Evolutionary conservation across 495 filamentous ascomycete species (phyloP).

Genomic region (Penicillium cosmopolitanum): DNA sequence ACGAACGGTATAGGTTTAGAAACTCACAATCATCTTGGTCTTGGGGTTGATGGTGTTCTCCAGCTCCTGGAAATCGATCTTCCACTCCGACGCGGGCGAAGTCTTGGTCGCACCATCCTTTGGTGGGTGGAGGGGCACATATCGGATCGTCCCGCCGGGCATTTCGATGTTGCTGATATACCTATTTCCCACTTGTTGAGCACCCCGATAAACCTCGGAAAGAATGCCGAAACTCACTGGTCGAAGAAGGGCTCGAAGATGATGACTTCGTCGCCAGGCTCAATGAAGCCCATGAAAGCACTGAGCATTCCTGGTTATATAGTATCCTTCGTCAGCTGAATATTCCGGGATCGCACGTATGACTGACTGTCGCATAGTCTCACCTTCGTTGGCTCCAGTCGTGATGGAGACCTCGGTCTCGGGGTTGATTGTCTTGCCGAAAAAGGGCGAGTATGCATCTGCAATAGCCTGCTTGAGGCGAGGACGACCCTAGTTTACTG

Average conservation of each 20-base stretch:
- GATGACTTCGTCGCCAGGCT: constrained; percentile 93
- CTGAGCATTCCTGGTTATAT: constrained; percentile 66
- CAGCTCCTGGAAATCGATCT: constrained; percentile 79
- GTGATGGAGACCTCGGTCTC: constrained; percentile 93
- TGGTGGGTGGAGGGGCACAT: constrained; percentile 92
- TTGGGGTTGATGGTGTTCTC: constrained; percentile 79
- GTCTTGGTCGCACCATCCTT: constrained; percentile 77
- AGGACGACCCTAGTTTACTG: constrained; percentile 66
- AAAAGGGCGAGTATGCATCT: constrained; percentile 84
- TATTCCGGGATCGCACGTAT: background rate
- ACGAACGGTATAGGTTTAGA: background rate
- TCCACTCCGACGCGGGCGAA: constrained; percentile 86
- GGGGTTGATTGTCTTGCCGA: constrained; percentile 77
- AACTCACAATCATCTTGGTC: constrained; percentile 92
- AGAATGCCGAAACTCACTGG: constrained; percentile 63
- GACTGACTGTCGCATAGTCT: constrained; percentile 6
- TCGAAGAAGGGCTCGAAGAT: constrained; percentile 99
- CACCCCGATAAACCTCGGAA: background rate
- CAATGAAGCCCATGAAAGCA: constrained; percentile 97
- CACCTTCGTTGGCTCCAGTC: constrained; percentile 93
- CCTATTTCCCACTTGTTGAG: background rate
- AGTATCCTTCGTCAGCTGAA: background rate
- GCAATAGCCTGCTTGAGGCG: constrained; percentile 89
- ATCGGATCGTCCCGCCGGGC: constrained; percentile 91
- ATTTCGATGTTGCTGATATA: constrained; percentile 69